These are phyloP conservation scores for Posidonia oceanica DNA, from an alignment of 116 monocot species.

Conservation along the genomic window DNA sequence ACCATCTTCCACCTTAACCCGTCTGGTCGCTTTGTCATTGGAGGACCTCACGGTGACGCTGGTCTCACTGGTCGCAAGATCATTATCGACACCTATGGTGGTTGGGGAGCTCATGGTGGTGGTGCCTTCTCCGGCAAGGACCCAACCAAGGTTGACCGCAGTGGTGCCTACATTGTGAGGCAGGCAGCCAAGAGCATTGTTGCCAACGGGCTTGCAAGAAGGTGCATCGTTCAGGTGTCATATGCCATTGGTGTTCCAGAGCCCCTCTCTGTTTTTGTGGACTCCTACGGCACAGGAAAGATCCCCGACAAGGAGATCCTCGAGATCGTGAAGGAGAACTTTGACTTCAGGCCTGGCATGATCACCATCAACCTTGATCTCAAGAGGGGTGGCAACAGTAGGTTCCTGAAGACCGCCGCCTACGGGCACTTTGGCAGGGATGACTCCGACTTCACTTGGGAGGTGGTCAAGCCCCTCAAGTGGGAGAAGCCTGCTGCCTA, in stretches of 20 bases:
- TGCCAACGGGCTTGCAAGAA: slow-evolving; percentile 47
- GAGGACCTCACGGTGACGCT: slow-evolving; percentile 71
- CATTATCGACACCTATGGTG: slow-evolving; percentile 75
- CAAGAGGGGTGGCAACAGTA: slow-evolving; percentile 46
- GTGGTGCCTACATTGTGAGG: slow-evolving; percentile 65
- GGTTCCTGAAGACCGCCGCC: slow-evolving; percentile 67
- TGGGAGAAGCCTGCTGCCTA: slow-evolving; percentile 42
- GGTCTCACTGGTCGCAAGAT: slow-evolving; percentile 77
- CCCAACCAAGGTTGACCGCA: slow-evolving; percentile 68
- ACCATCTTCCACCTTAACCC: slow-evolving; percentile 87
- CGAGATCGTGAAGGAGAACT: slow-evolving; percentile 57
- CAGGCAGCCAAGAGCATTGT: slow-evolving; percentile 78
- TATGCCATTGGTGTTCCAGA: slow-evolving; percentile 78
- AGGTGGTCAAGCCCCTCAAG: slow-evolving; percentile 71
- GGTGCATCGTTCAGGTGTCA: slow-evolving; percentile 70
- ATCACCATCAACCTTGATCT: slow-evolving; percentile 70
- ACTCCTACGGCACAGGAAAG: slow-evolving; percentile 58
- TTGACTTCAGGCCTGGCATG: slow-evolving; percentile 81
- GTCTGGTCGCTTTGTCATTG: slow-evolving; percentile 72
- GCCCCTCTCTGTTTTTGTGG: slow-evolving; percentile 69
- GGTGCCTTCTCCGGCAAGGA: slow-evolving; percentile 75
- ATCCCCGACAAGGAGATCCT: slow-evolving; percentile 75
- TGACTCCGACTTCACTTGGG: slow-evolving; percentile 81
- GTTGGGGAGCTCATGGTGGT: slow-evolving; percentile 71
- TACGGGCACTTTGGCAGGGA: slow-evolving; percentile 77